Percentiles rank a stretch among this genome's conserved stretches.
Conservation (phyloP, 352 stramenopile genomes). For the Phytophthora rubi region DNA sequence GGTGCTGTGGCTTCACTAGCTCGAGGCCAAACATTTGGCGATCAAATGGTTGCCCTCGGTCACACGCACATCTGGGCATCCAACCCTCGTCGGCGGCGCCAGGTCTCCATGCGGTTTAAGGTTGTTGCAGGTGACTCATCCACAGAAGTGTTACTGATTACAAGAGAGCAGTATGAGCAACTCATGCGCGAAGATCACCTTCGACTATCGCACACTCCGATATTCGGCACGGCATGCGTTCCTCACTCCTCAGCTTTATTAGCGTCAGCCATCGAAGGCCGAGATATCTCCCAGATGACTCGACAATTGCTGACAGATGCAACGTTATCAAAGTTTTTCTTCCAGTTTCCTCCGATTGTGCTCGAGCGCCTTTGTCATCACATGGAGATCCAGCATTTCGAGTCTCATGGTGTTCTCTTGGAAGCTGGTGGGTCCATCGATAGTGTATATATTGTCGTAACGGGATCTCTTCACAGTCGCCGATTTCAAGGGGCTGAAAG, state of each 20-base stretch:
- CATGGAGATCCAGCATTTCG: constrained; percentile 47
- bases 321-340: constrained; percentile 47
- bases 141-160: constrained; percentile 60
- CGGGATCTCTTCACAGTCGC: constrained; percentile 35
- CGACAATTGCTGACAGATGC: constrained; percentile 44
- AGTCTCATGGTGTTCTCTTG: constrained; percentile 19
- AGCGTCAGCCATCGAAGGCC: constrained; percentile 18
- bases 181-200: constrained; percentile 50
- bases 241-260: not conserved
- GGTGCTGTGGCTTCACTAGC: constrained; percentile 37
- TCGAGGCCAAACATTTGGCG: constrained; percentile 55
- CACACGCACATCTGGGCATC: constrained; percentile 38
- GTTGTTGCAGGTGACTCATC: constrained; percentile 46
- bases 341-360: constrained; percentile 64
- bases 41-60: constrained; percentile 60
- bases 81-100: constrained; percentile 15
- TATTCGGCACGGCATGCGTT: constrained; percentile 9
- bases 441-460: constrained; percentile 44
- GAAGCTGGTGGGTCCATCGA: constrained; percentile 32
- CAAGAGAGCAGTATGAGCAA: constrained; percentile 40
- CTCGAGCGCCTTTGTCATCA: constrained; percentile 57
- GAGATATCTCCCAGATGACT: constrained; percentile 35
- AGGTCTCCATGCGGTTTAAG: constrained; percentile 28
- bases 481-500: constrained; percentile 11
- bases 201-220: constrained; percentile 45